These are phyloP conservation scores for Thielaviopsis euricoi DNA, from an alignment of 2,329 filamentous ascomycete genomes.

Conservation along the genomic window DNA sequence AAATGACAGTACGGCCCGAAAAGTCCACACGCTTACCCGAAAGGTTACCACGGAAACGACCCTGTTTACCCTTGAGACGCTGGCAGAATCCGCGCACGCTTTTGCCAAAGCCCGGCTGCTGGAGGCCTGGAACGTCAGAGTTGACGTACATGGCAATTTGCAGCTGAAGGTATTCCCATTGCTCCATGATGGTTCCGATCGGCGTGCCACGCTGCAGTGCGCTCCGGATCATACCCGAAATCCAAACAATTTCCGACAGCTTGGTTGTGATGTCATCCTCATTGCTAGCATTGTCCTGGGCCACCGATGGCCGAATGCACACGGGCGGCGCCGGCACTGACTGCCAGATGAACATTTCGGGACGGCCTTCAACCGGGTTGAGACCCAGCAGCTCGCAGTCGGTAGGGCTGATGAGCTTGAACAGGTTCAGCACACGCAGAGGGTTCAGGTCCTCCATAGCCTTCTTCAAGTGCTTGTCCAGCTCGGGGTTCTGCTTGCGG, in stretches of 20 bases:
- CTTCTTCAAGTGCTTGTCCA: constrained; percentile 83
- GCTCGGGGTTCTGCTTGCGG: constrained; percentile 58
- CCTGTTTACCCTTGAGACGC: constrained; percentile 90
- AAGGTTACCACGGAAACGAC: constrained; percentile 88
- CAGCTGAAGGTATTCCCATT: constrained; percentile 93
- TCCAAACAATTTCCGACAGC: constrained; percentile 88
- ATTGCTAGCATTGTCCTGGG: constrained; percentile 81
- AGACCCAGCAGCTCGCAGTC: constrained; percentile 89
- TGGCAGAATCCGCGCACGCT: constrained; percentile 88
- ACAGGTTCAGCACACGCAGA: constrained; percentile 72
- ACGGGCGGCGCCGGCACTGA: constrained; percentile 88
- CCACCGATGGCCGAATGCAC: constrained; percentile 84
- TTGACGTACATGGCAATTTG: constrained; percentile 98
- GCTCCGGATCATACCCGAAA: constrained; percentile 72
- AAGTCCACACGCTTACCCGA: constrained; percentile 98
- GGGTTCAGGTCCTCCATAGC: constrained; percentile 92
- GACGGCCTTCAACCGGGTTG: constrained; percentile 69
- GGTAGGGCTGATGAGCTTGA: constrained; percentile 67
- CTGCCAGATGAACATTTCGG: constrained; percentile 97
- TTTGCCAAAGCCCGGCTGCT: constrained; percentile 74
- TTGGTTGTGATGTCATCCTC: constrained; percentile 96
- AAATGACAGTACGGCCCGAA: constrained; percentile 93
- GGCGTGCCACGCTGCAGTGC: constrained; percentile 71
- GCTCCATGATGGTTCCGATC: constrained; percentile 83
- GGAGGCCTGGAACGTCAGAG: constrained; percentile 84